Evolutionary conservation across 805 yeast species (phyloP).

Genomic region (Metschnikowia drakensbergensis): DNA sequence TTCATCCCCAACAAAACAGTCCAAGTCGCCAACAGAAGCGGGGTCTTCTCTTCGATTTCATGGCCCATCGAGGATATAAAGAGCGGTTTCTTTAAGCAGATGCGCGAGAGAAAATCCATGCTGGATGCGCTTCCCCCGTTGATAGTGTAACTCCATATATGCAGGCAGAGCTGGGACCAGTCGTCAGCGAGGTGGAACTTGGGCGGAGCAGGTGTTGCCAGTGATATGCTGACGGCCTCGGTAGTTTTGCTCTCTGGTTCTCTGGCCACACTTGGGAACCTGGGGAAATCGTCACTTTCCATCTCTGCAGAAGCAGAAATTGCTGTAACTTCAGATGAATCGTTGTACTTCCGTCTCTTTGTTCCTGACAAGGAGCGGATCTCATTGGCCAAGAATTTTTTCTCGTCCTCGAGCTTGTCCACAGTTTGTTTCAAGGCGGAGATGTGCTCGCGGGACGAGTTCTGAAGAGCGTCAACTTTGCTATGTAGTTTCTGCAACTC

Average conservation of each 20-base stretch:
- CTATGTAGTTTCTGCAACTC: constrained; percentile 29
- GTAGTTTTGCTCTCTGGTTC: neutral
- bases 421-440: constrained; percentile 28
- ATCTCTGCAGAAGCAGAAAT: neutral
- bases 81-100: constrained; percentile 22
- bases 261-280: neutral
- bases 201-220: neutral
- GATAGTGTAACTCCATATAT: constrained; percentile 34
- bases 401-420: constrained; percentile 41
- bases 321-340: neutral
- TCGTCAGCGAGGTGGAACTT: constrained; percentile 30
- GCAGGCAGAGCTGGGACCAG: constrained; percentile 31
- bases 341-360: constrained; percentile 17
- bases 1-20: constrained; percentile 43
- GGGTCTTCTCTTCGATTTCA: constrained; percentile 24
- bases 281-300: neutral
- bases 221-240: neutral
- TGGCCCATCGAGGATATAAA: constrained; percentile 12
- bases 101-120: constrained; percentile 29
- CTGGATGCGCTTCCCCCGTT: constrained; percentile 34
- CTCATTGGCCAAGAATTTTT: constrained; percentile 39
- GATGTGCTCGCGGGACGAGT: constrained; percentile 29
- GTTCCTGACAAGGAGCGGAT: constrained; percentile 24
- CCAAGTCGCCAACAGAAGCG: constrained; percentile 42
- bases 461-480: constrained; percentile 18